Percentiles rank a stretch among this genome's conserved stretches.
These are phyloP conservation scores for Lactifluus rugatus DNA, from an alignment of 768 basidiomycete species.

Conservation along the genomic window DNA sequence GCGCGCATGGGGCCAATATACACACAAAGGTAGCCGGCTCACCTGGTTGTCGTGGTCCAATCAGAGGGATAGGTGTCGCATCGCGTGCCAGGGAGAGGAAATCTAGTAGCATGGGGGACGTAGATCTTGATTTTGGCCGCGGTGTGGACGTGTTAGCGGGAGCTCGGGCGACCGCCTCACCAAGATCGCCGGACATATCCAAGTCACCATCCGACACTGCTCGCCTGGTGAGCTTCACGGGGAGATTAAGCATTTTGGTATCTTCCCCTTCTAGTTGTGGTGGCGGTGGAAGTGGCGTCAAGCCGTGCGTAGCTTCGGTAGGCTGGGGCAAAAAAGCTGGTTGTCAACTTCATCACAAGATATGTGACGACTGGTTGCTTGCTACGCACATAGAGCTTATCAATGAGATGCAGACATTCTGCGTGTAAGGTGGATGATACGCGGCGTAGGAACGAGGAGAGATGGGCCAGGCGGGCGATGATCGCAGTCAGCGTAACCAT, in stretches of 20 bases:
- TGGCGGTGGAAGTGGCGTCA: neutral
- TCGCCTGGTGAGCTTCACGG: neutral
- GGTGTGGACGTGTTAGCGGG: neutral
- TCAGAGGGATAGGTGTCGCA: neutral
- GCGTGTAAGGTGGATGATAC: neutral
- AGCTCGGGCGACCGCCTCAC: slow-evolving; percentile 2
- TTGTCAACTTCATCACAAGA: too few relatives aligned
- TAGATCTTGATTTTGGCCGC: neutral
- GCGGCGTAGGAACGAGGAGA: neutral
- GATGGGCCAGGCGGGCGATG: slow-evolving; percentile 40
- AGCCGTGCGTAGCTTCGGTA: neutral
- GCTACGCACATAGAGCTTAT: slow-evolving; percentile 9
- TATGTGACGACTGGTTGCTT: neutral
- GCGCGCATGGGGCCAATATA: neutral
- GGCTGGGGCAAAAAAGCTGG: neutral
- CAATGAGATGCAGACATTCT: slow-evolving; percentile 2
- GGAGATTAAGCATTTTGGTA: neutral
- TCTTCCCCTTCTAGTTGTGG: neutral
- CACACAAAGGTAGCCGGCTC: neutral
- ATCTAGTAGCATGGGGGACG: neutral
- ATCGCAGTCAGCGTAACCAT: slow-evolving; percentile 54
- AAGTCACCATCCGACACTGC: neutral
- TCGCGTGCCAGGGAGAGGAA: neutral
- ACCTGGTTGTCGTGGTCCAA: neutral
- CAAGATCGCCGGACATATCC: slow-evolving; percentile 6